phyloP scores from a whole-genome alignment of 352 stramenopile species.

The Phytophthora citricola region DNA sequence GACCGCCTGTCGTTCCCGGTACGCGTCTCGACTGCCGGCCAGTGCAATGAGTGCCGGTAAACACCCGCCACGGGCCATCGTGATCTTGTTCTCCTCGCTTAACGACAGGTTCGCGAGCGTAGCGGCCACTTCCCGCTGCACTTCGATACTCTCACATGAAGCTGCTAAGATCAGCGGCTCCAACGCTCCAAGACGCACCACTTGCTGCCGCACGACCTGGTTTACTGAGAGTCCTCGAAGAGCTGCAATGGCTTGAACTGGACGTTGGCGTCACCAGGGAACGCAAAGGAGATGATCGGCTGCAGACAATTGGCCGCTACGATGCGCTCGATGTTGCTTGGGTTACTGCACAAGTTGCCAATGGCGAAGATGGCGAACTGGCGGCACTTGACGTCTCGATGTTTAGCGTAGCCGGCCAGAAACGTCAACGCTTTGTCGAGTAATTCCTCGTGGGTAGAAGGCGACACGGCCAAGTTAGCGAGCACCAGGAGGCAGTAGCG shows the following conservation, averaged over 20 bases:
- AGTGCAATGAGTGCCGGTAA: constrained; percentile 92
- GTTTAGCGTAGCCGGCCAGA: constrained; percentile 93
- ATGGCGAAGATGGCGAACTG: constrained; percentile 96
- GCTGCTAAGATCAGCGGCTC: constrained; percentile 95
- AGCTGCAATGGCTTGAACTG: constrained; percentile 97
- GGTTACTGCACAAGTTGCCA: constrained; percentile 95
- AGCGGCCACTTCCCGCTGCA: constrained; percentile 95
- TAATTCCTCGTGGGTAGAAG: constrained; percentile 83
- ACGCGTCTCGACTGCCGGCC: constrained; percentile 83
- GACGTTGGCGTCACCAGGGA: constrained; percentile 93
- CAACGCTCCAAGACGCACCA: constrained; percentile 92
- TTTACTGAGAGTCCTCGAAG: constrained; percentile 94
- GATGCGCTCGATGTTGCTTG: constrained; percentile 90
- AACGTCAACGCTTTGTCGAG: constrained; percentile 85
- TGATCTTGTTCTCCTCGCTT: constrained; percentile 97
- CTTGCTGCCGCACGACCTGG: constrained; percentile 86
- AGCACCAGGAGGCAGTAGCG: constrained; percentile 95
- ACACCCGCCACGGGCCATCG: constrained; percentile 94
- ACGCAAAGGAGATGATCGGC: constrained; percentile 95
- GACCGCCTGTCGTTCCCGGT: constrained; percentile 93
- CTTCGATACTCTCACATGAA: constrained; percentile 92
- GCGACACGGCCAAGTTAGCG: constrained; percentile 92
- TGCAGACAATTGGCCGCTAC: constrained; percentile 90
- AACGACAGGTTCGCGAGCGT: constrained; percentile 95
- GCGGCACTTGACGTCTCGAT: constrained; percentile 96